Percentiles rank a stretch among this genome's conserved stretches.
These are phyloP conservation scores for Claviceps sp. DNA, from an alignment of 2,329 filamentous ascomycete genomes.

Conservation along the genomic window DNA sequence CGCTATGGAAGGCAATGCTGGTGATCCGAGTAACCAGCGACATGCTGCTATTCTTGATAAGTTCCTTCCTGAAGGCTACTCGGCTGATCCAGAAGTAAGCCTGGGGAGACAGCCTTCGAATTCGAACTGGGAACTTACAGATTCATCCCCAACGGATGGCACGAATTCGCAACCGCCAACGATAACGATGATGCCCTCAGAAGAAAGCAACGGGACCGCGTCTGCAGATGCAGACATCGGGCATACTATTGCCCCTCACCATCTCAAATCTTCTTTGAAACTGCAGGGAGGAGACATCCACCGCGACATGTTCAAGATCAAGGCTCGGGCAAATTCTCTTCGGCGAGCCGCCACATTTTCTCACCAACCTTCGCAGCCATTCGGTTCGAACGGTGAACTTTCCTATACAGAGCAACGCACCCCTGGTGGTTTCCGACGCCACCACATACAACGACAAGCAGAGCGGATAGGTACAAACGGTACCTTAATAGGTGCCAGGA, in stretches of 20 bases:
- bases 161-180: not conserved
- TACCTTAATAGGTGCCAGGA: constrained; percentile 44
- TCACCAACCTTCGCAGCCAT: constrained; percentile 26
- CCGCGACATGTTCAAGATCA: constrained; percentile 63
- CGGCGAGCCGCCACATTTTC: constrained; percentile 57
- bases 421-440: constrained; percentile 35
- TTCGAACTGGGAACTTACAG: constrained; percentile 5
- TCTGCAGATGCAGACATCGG: constrained; percentile 6
- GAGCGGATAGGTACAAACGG: constrained; percentile 22
- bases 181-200: not conserved
- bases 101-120: constrained; percentile 11
- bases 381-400: constrained; percentile 17
- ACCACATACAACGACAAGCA: constrained; percentile 23
- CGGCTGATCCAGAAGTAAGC: constrained; percentile 24
- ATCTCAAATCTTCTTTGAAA: constrained; percentile 47
- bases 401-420: constrained; percentile 26
- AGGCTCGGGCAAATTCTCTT: constrained; percentile 37
- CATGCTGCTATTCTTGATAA: constrained; percentile 24
- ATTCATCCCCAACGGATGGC: not conserved
- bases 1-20: constrained; percentile 2
- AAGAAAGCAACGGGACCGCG: not conserved
- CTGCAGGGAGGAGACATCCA: constrained; percentile 69
- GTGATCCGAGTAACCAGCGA: constrained; percentile 14
- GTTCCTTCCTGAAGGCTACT: constrained; percentile 26
- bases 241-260: constrained; percentile 22